Base-by-base conservation (phyloP, 805 yeast species). In the Suhomyces sp. region DNA sequence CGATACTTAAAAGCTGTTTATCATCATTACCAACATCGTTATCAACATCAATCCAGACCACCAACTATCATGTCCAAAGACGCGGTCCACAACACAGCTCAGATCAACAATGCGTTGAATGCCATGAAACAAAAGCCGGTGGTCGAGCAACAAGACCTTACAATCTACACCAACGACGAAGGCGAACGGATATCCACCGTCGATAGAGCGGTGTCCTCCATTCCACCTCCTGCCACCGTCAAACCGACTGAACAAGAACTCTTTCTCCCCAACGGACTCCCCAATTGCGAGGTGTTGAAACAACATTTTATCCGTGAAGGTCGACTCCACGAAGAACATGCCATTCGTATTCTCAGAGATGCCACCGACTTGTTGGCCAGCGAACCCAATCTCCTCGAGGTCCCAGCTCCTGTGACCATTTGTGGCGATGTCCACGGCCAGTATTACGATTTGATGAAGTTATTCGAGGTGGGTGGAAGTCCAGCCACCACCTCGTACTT, bases 361-460 rank as follows among this genome's bases (percentile, higher is more conserved):
- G 95, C 95, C 6, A 79, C 88, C 0, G 68, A 66, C 15, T 56
- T 81, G 6, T 69, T 93, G 38, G 56, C 72, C 10, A 55, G 61
- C 24, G 98, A 91, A 53, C 95, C 96, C 5, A 91, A 85, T 50
- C 55, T 91, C 48, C 65, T 91, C 33, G 72, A 72, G 13, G 83
- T 93, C 2, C 90, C 88, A 3, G 95, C 96, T 0, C 98, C 98
- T 1, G 86, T 91, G 2, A 90, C 96, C 0, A 88, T 91, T 3
- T 88, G 97, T 65, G 98, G 98, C 38, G 98, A 91, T 61, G 75
- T 90, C n/a, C 98, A 91, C 60, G 98, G 98, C 12, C 98, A 91
- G 59, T 88, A 77, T 58, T 90, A 76, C 58, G 98, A 91, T 59
- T 70, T 91, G 48, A 71, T 90, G 77, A 88, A 90, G 60, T 65